Evolutionary conservation across 1,139 yeast genomes (phyloP).

Genomic region (Yamadazyma trypodendri): DNA sequence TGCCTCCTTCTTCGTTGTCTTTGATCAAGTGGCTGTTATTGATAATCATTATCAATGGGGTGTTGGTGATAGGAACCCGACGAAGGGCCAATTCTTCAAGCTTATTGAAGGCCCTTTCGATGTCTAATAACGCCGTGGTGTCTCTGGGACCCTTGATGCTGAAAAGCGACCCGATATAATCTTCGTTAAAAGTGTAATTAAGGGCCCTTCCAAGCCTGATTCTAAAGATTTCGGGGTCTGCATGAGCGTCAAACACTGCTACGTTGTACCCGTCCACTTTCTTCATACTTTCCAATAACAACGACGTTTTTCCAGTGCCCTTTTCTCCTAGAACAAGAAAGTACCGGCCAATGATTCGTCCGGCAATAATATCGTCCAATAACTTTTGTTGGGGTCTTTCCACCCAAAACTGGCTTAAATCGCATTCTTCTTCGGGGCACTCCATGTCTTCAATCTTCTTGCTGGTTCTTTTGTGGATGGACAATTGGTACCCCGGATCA

Average conservation of each 20-base stretch:
- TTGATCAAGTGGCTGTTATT: conserved; percentile 75
- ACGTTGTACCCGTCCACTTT: conserved; percentile 65
- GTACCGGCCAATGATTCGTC: conserved; percentile 64
- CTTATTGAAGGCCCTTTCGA: conserved; percentile 77
- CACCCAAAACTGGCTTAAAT: conserved; percentile 52
- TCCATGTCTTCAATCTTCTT: conserved; percentile 25
- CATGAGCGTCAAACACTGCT: conserved; percentile 77
- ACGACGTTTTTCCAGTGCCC: conserved; percentile 82
- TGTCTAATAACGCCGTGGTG: conserved; percentile 77
- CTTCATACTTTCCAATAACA: conserved; percentile 68
- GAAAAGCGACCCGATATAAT: conserved; percentile 77
- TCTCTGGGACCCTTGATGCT: conserved; percentile 86
- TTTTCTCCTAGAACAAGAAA: conserved; percentile 77
- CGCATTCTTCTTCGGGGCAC: conserved; percentile 12
- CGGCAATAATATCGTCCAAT: conserved; percentile 65
- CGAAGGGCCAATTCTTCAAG: conserved; percentile 69
- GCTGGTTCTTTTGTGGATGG: conserved; percentile 47
- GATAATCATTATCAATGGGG: conserved; percentile 68
- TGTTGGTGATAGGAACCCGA: conserved; percentile 33
- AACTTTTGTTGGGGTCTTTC: conserved; percentile 67
- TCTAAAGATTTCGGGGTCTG: conserved; percentile 82
- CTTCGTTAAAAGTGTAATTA: conserved; percentile 73
- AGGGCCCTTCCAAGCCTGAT: conserved; percentile 74
- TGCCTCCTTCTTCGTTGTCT: conserved; percentile 69
- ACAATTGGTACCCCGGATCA: conserved; percentile 63